These are phyloP conservation scores for Haberlea rhodopensis DNA, from an alignment of 257 asterid genomes.

Conservation along the genomic window DNA sequence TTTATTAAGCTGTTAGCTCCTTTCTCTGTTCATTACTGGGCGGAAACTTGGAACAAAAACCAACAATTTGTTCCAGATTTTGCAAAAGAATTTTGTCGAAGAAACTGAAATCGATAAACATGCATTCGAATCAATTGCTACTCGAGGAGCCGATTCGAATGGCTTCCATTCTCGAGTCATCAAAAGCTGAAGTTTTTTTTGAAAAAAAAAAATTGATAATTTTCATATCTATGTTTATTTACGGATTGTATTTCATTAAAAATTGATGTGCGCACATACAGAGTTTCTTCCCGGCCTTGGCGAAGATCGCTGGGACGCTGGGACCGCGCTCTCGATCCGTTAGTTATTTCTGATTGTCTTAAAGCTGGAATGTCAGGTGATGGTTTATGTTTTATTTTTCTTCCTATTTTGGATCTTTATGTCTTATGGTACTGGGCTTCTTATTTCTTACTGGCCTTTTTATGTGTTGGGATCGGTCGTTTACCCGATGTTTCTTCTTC, in stretches of 20 bases:
- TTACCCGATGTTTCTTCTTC: too few species aligned
- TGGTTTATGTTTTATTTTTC: not conserved
- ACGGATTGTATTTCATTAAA: too few species aligned
- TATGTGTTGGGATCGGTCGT: too few species aligned
- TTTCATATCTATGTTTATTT: slow-evolving; percentile 33
- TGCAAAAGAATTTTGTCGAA: too few species aligned
- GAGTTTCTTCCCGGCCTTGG: slow-evolving; percentile 58
- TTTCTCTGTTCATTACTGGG: too few species aligned
- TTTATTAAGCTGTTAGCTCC: too few species aligned
- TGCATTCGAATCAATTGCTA: slow-evolving; percentile 78
- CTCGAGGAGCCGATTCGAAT: slow-evolving; percentile 91
- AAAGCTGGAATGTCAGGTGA: slow-evolving; percentile 70
- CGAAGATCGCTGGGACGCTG: slow-evolving; percentile 73
- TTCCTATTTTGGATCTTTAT: too few species aligned
- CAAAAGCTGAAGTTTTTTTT: slow-evolving; percentile 55
- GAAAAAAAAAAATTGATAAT: slow-evolving; percentile 1
- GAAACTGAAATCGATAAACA: too few species aligned
- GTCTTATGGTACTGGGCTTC: too few species aligned
- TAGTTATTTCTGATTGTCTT: slow-evolving; percentile 53
- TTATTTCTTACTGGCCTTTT: too few species aligned
- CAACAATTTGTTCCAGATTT: too few species aligned
- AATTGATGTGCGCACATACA: slow-evolving; percentile 18
- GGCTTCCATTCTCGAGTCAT: slow-evolving; percentile 93
- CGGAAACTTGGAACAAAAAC: too few species aligned
- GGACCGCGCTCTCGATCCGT: slow-evolving; percentile 73